Conservation (phyloP, 495 filamentous ascomycete genomes). For the Talaromyces thailandensis region DNA sequence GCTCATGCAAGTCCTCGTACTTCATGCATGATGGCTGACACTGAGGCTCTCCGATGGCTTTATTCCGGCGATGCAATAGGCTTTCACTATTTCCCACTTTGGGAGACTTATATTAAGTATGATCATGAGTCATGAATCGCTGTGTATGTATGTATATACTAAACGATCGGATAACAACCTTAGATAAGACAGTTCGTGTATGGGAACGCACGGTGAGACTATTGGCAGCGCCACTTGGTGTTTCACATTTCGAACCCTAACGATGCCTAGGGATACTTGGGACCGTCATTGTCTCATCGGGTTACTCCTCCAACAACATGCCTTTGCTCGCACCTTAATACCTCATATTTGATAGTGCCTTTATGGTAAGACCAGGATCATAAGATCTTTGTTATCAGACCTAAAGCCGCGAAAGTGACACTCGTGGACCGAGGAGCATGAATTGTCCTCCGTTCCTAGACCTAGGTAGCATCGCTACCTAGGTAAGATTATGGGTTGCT, state of each 20-base stretch:
- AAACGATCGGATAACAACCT: not conserved
- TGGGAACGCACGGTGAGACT: not conserved
- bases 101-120: not conserved
- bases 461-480: not conserved
- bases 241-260: conserved; percentile 3
- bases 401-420: not conserved
- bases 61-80: not conserved
- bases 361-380: not conserved
- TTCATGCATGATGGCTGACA: not conserved
- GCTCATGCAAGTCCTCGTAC: not conserved
- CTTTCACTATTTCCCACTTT: not conserved
- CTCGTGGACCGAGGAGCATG: not conserved
- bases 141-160: not conserved
- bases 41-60: not conserved
- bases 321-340: not conserved
- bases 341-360: not conserved
- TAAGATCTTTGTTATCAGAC: not conserved
- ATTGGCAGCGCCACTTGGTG: not conserved
- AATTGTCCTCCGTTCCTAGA: not conserved
- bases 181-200: not conserved
- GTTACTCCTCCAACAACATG: not conserved
- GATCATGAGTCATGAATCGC: too few species aligned
- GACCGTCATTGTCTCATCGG: not conserved
- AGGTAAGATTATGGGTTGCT: not conserved
- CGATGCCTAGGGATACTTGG: not conserved